These are phyloP conservation scores for Pseudopyricularia cyperi DNA, from an alignment of 2,329 filamentous ascomycete species.

Conservation along the genomic window DNA sequence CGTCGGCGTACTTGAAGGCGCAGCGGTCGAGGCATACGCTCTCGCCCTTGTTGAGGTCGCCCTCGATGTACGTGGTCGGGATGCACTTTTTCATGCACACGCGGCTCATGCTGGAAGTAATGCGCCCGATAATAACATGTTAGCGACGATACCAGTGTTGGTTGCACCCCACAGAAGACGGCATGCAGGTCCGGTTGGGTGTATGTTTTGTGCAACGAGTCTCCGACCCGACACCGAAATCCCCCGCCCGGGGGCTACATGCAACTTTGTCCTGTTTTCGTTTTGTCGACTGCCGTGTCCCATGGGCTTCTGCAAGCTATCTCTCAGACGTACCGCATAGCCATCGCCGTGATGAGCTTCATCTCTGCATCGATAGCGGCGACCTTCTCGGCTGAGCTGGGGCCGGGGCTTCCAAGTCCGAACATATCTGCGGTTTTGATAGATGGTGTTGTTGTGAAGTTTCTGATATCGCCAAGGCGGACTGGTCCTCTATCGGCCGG, in stretches of 20 bases:
- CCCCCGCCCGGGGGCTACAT: not conserved
- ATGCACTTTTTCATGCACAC: conserved; percentile 93
- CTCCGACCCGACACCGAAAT: no score
- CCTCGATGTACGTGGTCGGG: conserved; percentile 83
- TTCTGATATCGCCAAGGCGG: not conserved
- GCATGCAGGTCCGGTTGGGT: no score
- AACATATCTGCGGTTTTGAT: conserved; percentile 15
- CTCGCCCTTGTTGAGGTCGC: conserved; percentile 97
- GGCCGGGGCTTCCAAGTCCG: conserved; percentile 52
- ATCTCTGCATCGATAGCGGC: conserved; percentile 92
- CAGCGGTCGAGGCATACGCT: conserved; percentile 96
- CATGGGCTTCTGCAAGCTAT: not conserved
- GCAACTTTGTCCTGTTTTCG: not conserved
- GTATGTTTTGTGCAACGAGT: not conserved
- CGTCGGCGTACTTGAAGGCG: conserved; percentile 96
- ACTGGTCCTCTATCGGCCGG: not conserved
- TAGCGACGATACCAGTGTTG: not conserved
- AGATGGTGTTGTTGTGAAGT: not conserved
- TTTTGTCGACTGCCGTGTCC: not conserved
- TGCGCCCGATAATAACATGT: not conserved
- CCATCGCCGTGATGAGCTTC: conserved; percentile 91
- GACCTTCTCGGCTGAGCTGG: conserved; percentile 94
- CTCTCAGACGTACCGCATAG: conserved; percentile 58
- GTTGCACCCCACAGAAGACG: no score
- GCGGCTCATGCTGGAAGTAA: conserved; percentile 54